Percentiles rank a stretch among this genome's conserved stretches.
Conservation (phyloP, 352 stramenopile species). For the Thraustochytrium sp. region DNA sequence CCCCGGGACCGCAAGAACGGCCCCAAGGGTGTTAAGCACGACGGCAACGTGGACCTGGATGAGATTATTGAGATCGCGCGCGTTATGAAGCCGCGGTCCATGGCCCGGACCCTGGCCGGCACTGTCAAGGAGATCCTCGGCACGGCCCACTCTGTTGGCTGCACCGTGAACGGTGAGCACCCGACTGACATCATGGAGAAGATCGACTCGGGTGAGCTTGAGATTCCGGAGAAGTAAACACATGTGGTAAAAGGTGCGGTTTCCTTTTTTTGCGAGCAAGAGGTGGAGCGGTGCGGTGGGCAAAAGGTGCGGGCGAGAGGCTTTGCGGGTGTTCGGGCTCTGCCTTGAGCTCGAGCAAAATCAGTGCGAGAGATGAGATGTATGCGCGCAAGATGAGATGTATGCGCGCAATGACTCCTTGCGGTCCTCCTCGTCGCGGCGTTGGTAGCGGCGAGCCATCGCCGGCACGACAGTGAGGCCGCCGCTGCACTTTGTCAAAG, state of each 20-base stretch:
- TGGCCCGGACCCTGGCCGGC: slow-evolving; percentile 87
- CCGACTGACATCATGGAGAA: slow-evolving; percentile 90
- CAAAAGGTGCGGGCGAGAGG: too few species aligned
- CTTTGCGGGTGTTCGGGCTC: too few species aligned
- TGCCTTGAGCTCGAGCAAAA: too few species aligned
- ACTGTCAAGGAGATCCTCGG: slow-evolving; percentile 99
- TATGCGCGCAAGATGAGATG: too few species aligned
- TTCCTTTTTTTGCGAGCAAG: too few species aligned
- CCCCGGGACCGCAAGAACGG: slow-evolving; percentile 97
- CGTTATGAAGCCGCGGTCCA: slow-evolving; percentile 93
- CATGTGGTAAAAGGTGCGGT: slow-evolving; percentile 24
- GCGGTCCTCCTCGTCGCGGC: too few species aligned
- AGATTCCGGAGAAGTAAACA: slow-evolving; percentile 90
- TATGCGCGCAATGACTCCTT: too few species aligned
- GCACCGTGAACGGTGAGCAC: slow-evolving; percentile 96
- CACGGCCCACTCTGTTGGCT: slow-evolving; percentile 95
- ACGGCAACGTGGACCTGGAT: slow-evolving; percentile 99
- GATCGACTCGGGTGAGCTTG: slow-evolving; percentile 92
- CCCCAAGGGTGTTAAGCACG: slow-evolving; percentile 90
- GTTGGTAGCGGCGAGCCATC: too few species aligned
- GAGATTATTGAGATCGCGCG: slow-evolving; percentile 96
- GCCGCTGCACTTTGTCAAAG: too few species aligned
- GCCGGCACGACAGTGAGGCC: too few species aligned
- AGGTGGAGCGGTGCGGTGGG: too few species aligned
- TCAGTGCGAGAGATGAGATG: too few species aligned